phyloP scores from a whole-genome alignment of 2,329 filamentous ascomycete genomes.

The Verticillium albo-atrum region DNA sequence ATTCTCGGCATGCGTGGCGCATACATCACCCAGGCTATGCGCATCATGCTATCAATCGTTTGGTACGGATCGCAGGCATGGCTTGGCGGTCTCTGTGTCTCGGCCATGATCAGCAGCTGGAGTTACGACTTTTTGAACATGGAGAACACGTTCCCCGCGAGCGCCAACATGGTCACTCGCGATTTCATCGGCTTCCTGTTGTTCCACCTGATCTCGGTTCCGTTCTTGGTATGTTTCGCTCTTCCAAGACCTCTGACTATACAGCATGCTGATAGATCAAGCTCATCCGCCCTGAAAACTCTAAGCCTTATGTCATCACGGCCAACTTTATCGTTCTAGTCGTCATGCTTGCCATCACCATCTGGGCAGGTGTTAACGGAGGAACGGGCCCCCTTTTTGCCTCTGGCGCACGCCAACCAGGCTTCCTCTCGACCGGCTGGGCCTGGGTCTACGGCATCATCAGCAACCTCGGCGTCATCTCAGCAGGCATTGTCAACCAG shows the following conservation, averaged over 20 bases:
- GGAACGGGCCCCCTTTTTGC: slow-evolving; percentile 40
- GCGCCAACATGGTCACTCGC: slow-evolving; percentile 30
- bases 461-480: slow-evolving; percentile 20
- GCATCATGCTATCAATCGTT: slow-evolving; percentile 33
- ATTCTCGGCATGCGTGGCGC: slow-evolving; percentile 31
- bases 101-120: slow-evolving; percentile 37
- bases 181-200: slow-evolving; percentile 45
- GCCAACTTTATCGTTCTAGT: slow-evolving; percentile 36
- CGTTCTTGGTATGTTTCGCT: slow-evolving; percentile 31
- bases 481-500: slow-evolving; percentile 22
- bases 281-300: slow-evolving; percentile 42
- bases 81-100: slow-evolving; percentile 16
- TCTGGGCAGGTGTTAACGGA: slow-evolving; percentile 40
- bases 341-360: slow-evolving; percentile 42
- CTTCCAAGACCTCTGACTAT: neutral
- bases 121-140: slow-evolving; percentile 40
- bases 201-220: slow-evolving; percentile 44
- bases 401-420: slow-evolving; percentile 13
- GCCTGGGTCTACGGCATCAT: slow-evolving; percentile 25
- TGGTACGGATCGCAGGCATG: slow-evolving; percentile 32
- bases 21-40: slow-evolving; percentile 31
- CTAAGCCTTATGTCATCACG: slow-evolving; percentile 40
- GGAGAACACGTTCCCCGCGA: slow-evolving; percentile 37
- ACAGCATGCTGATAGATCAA: neutral
- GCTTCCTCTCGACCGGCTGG: slow-evolving; percentile 17